phyloP scores from a whole-genome alignment of 2,329 filamentous ascomycete species.

The Neofusicoccum sp. region DNA sequence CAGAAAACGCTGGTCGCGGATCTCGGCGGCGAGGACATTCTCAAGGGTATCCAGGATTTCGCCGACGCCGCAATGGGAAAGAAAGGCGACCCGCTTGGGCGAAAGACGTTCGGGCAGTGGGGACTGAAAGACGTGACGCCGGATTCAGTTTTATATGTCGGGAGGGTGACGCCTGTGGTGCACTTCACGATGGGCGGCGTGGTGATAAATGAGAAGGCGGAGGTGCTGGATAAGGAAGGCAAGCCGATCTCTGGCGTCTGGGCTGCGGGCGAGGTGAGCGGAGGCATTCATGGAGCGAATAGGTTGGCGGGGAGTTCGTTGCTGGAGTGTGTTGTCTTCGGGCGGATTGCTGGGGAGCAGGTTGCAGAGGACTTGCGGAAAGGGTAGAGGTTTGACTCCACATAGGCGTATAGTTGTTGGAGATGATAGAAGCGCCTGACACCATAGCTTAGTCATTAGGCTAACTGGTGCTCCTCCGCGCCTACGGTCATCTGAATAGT shows the following conservation, averaged over 20 bases:
- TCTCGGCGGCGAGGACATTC: conserved; percentile 24
- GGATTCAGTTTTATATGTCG: conserved; percentile 57
- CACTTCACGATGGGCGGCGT: conserved; percentile 69
- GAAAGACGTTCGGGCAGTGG: conserved; percentile 58
- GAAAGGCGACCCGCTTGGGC: conserved; percentile 46
- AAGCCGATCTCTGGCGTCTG: conserved; percentile 56
- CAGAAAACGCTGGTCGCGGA: conserved; percentile 51
- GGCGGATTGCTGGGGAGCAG: conserved; percentile 53
- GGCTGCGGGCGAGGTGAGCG: conserved; percentile 64
- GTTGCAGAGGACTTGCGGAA: not conserved
- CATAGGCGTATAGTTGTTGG: too few species aligned
- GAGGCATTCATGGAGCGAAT: conserved; percentile 64
- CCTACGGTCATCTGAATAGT: too few species aligned
- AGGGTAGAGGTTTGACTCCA: not conserved
- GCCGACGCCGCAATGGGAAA: conserved; percentile 44
- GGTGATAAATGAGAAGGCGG: conserved; percentile 53
- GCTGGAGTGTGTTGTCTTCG: conserved; percentile 64
- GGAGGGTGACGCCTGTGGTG: conserved; percentile 60
- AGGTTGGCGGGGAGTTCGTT: conserved; percentile 61
- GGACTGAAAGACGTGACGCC: conserved; percentile 46
- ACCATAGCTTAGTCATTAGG: too few species aligned
- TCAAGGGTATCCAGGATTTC: conserved; percentile 52
- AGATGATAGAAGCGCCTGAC: too few species aligned
- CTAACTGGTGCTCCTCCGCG: too few species aligned
- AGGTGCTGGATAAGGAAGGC: conserved; percentile 47